Evolutionary conservation across 2,329 filamentous ascomycete genomes (phyloP), one percentile per base, ranked within the genome.

Genomic region (Gnomoniopsis smithogilvyi): DNA sequence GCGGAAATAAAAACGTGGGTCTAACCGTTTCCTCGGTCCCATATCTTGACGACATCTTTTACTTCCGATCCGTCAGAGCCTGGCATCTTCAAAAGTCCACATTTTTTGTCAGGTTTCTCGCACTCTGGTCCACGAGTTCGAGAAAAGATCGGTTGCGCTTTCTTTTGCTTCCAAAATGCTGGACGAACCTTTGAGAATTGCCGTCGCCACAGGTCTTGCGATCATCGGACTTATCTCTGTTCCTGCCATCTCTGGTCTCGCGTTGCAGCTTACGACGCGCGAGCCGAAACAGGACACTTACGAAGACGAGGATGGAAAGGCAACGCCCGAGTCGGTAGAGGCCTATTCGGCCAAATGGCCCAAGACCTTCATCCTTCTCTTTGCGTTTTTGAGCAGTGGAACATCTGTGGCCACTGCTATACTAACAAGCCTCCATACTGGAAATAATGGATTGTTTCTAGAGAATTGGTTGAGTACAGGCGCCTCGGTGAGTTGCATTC

Each of bases 261-360:
- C 67, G 43, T 51, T 48, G 50, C 69, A 61, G 66, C 65, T 70
- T 43, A 64, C 51, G 62, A 68, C 58, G 51, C 64, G 66, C 47
- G 66, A 70, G 59, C 67, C 62, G 30, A 69, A 63, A 58, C 73
- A 73, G 59, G 74, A 80, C 12, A 74, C 79, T 14, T 92, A 92
- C 67, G 76, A 86, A 65, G 90, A 93, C 67, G 74, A 80, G 62
- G 90, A 93, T 72, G 90, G 90, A 51, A 78, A 81, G 63, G 88
- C 87, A 34, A 88, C 85, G 0, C 78, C 83, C 45, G 85, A 88
- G 67, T 85, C 86, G 1, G 69, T 85, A 54, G 78, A 79, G 22
- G 78, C 78, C 43, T 92, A 87, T 68, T 88, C 87, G 30, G 81
- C 84, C 63, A 82, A 76, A 59, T 66, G 78, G 59, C 80, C 86